Base-by-base conservation (phyloP, 2,329 filamentous ascomycete species). In the Cryphonectria carpinicola region DNA sequence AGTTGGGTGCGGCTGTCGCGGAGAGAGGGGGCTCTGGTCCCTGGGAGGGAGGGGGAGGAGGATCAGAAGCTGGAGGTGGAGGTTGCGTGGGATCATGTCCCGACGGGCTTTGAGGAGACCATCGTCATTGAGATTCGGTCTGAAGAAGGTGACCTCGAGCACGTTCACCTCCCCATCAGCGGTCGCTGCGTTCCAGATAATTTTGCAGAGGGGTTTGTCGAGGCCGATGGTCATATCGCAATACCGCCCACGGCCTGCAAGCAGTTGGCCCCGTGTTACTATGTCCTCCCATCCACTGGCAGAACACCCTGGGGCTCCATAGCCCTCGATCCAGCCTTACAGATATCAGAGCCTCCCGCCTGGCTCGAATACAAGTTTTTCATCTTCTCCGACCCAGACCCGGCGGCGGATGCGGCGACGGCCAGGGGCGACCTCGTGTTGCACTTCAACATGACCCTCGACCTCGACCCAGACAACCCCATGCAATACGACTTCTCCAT, bases 31-130 rank as follows among this genome's bases (percentile, higher is more conserved):
- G 79, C 69, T 43, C 78, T 85, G 22, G 74, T 77, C 8, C 78
- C 79, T 11, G 75, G 79, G 7, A 79, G 81, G 62, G 77, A 77
- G 0, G 85, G 79, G 8, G 79, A 81, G 63, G 77, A 77, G 0
- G 85, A 88, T 65, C 79, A 79, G 17, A 82, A 84, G 4, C 77
- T 87, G 19, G 79, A 82, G 49, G 76, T 87, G 37, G 80, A 80
- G 0, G 77, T 88, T 32, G 82, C 87, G 74, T 87, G 84, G 85
- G 72, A 75, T 5, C 73, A 76, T 1, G 82, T 82, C 0, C 81
- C 83, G 0, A 72, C 72, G 14, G 79, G 79, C 28, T 78, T 80
- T 67, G 65, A 73, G 8, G 62, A 78, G 17, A 70, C 72, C 37
- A 69, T 81, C 4, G 52, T 77, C 0, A 72, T 81, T 1, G 75